Evolutionary conservation across 139 green algal species (phyloP).

Genomic region (Coelastrella sp.): DNA sequence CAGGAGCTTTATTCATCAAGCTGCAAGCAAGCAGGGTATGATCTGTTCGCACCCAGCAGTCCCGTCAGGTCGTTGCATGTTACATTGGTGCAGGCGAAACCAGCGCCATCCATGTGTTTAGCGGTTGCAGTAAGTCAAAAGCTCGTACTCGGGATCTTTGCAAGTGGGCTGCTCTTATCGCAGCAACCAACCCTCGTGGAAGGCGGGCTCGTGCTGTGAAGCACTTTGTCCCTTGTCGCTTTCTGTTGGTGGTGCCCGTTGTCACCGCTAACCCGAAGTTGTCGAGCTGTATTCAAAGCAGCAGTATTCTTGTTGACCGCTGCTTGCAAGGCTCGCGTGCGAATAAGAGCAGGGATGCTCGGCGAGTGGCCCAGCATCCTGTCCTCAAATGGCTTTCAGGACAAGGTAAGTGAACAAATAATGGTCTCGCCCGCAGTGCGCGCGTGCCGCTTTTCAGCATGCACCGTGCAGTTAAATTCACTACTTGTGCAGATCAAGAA

Average conservation of each 20-base stretch:
- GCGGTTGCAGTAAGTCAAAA: no score
- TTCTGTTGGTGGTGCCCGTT: background rate
- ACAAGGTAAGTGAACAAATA: constrained; percentile 20
- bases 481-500: constrained; percentile 54
- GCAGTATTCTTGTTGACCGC: no score
- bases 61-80: no score
- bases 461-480: background rate
- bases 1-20: no score
- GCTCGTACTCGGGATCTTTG: background rate
- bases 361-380: constrained; percentile 38
- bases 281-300: no score
- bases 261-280: background rate
- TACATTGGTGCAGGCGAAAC: no score
- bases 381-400: background rate
- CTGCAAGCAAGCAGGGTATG: no score
- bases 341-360: background rate
- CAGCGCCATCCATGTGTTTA: no score
- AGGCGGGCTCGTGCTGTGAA: background rate
- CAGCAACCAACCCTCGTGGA: background rate
- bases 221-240: background rate
- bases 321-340: no score
- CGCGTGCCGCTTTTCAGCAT: background rate
- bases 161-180: background rate
- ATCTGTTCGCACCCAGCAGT: no score
- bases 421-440: background rate